These are phyloP conservation scores for Eutypa lata DNA, from an alignment of 2,329 filamentous ascomycete genomes.

Conservation along the genomic window DNA sequence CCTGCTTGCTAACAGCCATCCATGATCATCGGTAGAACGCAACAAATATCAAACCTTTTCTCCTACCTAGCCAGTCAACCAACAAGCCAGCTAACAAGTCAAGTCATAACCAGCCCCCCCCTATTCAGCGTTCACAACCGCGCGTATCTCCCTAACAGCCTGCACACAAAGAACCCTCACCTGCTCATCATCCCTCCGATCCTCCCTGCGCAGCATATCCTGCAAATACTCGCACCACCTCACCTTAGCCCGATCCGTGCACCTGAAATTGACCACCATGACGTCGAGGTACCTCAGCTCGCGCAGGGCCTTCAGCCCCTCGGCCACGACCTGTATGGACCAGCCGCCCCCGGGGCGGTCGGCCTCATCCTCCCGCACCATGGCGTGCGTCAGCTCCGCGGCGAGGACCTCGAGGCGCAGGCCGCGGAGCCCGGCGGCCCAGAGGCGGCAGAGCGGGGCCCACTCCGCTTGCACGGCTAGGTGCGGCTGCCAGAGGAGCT, in stretches of 20 bases:
- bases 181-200: slow-evolving; percentile 3
- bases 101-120: too few species aligned
- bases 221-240: slow-evolving; percentile 33
- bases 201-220: slow-evolving; percentile 21
- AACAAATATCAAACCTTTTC: too few species aligned
- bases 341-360: slow-evolving; percentile 10
- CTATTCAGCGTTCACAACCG: too few species aligned
- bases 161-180: slow-evolving; percentile 27
- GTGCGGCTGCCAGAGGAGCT: slow-evolving; percentile 38
- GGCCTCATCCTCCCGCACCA: slow-evolving; percentile 1
- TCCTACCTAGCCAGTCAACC: too few species aligned
- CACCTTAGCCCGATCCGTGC: slow-evolving; percentile 30
- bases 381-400: slow-evolving; percentile 17
- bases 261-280: slow-evolving; percentile 32
- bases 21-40: too few species aligned
- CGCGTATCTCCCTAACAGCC: too few species aligned
- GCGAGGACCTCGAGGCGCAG: slow-evolving; percentile 37
- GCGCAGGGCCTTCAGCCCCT: slow-evolving; percentile 29
- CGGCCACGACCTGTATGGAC: slow-evolving; percentile 26
- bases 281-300: slow-evolving; percentile 37
- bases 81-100: too few species aligned
- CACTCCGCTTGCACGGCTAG: slow-evolving; percentile 29
- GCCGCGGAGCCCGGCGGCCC: slow-evolving; percentile 34
- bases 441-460: slow-evolving; percentile 33
- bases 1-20: too few species aligned